Base-by-base conservation (phyloP, 75 land plant species). In the Sequoiadendron giganteum region DNA sequence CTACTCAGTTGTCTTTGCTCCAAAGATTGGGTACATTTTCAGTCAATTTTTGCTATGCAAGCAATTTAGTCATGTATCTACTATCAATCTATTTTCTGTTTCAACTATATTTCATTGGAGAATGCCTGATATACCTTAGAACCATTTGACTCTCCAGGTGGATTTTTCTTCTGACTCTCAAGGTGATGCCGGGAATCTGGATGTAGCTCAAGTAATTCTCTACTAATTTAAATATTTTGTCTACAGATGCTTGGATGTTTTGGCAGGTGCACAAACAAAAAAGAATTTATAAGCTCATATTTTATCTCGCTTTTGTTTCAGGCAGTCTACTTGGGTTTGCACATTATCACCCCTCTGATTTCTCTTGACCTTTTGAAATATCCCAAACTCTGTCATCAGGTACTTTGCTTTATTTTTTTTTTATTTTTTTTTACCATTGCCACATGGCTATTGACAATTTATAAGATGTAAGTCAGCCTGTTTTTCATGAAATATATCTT, bases 281-380 rank as follows among this genome's bases (percentile, higher is more conserved):
- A 14, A 28, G 30, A n/a, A 10, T 82, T 82, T 40, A 47, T 3
- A 45, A 85, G 19, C 73, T 86, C 3, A 87, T 40, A 15, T 79
- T 85, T 45, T 6, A 68, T 52, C 42, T 79, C 25, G 40, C 49
- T 18, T 75, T 88, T 14, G 32, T 88, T 89, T 80, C 95, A 98
- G 99, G 97, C 96, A 85, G 94, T 98, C 34, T 98, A 90, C 85
- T 85, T 95, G 86, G 99, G 99, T 72, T 91, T 98, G 68, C 98
- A 97, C 86, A 97, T 98, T 58, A 90, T 98, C 68, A 97, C 92
- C 0, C 99, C 99, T 48, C 90, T 97, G 61, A 97, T 98, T 87
- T 95, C 99, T 19, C 85, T 94, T 88, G 99, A 98, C 13, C 92
- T 97, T 88, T 93, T 98, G 90, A 97, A 97, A 87, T 98, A 97